phyloP scores from a whole-genome alignment of 208 protist genomes.

The Wallacemonas sp. region DNA sequence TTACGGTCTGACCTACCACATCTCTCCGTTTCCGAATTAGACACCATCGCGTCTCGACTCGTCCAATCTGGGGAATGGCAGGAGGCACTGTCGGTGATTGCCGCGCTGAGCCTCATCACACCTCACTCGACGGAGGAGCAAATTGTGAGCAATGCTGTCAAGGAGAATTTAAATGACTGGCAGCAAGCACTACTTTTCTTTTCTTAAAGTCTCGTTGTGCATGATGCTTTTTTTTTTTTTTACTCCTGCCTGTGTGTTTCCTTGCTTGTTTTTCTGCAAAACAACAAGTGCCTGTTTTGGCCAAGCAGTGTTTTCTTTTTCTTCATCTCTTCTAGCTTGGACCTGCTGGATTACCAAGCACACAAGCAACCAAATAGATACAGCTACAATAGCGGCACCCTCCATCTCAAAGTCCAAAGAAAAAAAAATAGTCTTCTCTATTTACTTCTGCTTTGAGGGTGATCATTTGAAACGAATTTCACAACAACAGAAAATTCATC shows the following conservation, averaged over 20 bases:
- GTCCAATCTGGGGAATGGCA: slow-evolving; percentile 33
- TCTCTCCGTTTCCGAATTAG: slow-evolving; percentile 24
- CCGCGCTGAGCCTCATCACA: slow-evolving; percentile 23
- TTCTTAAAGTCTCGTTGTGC: slow-evolving; percentile 17
- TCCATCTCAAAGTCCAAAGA: no score
- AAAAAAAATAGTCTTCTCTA: slow-evolving; percentile 3
- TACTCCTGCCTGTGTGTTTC: not conserved
- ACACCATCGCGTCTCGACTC: slow-evolving; percentile 23
- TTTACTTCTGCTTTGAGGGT: slow-evolving; percentile 5
- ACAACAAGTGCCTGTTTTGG: no score
- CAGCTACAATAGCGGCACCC: no score
- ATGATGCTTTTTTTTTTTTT: slow-evolving; percentile 25
- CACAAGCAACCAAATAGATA: no score
- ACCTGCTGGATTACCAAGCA: no score
- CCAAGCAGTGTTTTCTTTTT: no score
- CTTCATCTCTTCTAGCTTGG: no score
- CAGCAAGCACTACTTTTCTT: slow-evolving; percentile 43
- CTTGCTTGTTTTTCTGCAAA: slow-evolving; percentile 6
- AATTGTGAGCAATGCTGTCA: slow-evolving; percentile 30
- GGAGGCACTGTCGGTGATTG: slow-evolving; percentile 26
- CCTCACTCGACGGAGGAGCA: slow-evolving; percentile 27
- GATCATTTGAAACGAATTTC: not conserved
- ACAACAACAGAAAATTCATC: no score
- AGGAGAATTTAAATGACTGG: slow-evolving; percentile 28
- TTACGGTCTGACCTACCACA: not conserved